Evolutionary conservation across 352 stramenopile species (phyloP), one percentile per base, ranked within the genome.

Genomic region (Blastocystis sp.): DNA sequence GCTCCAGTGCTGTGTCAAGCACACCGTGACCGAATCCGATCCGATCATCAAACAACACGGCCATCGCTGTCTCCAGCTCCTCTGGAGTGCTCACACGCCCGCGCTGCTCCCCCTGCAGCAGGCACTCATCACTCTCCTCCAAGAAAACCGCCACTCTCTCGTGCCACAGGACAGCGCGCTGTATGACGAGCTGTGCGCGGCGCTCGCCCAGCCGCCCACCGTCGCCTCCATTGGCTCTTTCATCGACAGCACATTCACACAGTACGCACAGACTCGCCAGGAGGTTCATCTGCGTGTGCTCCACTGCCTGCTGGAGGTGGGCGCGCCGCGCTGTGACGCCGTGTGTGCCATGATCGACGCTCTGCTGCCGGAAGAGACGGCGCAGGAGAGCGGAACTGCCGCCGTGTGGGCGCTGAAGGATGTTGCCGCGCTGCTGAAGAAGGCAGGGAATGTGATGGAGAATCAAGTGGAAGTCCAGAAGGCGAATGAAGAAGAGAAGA

Each of bases 21-120:
- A 74, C 43, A n/a, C 17, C 34, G 64, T 74, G 23, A n/a, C 40
- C 14, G 64, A 74, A 74, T 45, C 28, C 23, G 64, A 74, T 19
- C n/a, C 17, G 34, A 41, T 41, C 5, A 14, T 74, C 21, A 74
- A 17, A 5, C 64, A n/a, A 45, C 41, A 45, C 41, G 21, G 14
- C 9, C 64, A 53, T 4, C 14, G 43, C 14, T 28, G n/a, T 53
- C 17, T 74, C 11, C 64, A 48, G 14, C 64, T 74, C 10, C 64
- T 53, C 10, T 74, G 64, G 64, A 48, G 17, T 9, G 0, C 17
- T 0, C 5, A 53, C 40, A 23, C 21, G 9, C n/a, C n/a, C 17
- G 7, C 40, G 23, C 34, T 74, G 17, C 41, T 40, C 0, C 14
- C 23, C 4, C 2, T 74, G 48, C 48, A 56, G 14, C 48, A 56